A percentile compares a stretch with the other conserved stretches of the same genome.
Conservation (phyloP, 1,139 yeast species). For the Taphrina confusa region DNA sequence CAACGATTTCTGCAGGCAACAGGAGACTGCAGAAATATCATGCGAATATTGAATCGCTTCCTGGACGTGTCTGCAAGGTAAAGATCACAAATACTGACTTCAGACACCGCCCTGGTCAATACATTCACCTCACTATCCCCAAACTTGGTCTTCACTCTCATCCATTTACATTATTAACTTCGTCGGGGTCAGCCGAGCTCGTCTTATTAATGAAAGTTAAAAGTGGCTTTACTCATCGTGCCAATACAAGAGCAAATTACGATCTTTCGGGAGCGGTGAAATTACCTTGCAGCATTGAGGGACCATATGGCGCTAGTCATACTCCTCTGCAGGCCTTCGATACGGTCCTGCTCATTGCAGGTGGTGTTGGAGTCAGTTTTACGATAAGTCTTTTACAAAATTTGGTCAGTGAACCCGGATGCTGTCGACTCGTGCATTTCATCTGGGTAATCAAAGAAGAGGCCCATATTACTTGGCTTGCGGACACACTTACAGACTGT, state of each 20-base stretch:
- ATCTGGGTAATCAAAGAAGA: conserved; percentile 38
- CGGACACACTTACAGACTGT: conserved; percentile 6
- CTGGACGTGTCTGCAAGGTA: conserved; percentile 16
- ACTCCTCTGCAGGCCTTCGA: conserved; percentile 38
- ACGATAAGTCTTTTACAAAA: conserved; percentile 36
- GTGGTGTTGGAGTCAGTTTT: conserved; percentile 41
- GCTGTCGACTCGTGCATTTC: conserved; percentile 32
- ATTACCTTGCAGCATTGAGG: conserved; percentile 41
- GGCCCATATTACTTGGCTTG: conserved; percentile 30
- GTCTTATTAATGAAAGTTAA: conserved; percentile 38
- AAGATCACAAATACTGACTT: conserved; percentile 30
- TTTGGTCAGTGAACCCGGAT: conserved; percentile 17
- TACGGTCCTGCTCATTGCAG: conserved; percentile 39
- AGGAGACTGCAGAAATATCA: background rate
- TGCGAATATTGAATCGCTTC: conserved; percentile 22
- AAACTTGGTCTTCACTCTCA: conserved; percentile 40
- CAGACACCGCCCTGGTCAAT: conserved; percentile 41
- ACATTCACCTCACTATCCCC: conserved; percentile 39
- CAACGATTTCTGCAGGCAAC: conserved; percentile 1
- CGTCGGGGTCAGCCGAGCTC: conserved; percentile 30
- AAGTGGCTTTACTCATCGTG: conserved; percentile 39
- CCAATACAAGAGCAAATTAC: background rate
- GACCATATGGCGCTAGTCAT: conserved; percentile 41
- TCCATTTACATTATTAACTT: conserved; percentile 41
- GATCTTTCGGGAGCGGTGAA: background rate